Evolutionary conservation across 78 protist genomes (phyloP).

Genomic region (Monosiga brevicollis): DNA sequence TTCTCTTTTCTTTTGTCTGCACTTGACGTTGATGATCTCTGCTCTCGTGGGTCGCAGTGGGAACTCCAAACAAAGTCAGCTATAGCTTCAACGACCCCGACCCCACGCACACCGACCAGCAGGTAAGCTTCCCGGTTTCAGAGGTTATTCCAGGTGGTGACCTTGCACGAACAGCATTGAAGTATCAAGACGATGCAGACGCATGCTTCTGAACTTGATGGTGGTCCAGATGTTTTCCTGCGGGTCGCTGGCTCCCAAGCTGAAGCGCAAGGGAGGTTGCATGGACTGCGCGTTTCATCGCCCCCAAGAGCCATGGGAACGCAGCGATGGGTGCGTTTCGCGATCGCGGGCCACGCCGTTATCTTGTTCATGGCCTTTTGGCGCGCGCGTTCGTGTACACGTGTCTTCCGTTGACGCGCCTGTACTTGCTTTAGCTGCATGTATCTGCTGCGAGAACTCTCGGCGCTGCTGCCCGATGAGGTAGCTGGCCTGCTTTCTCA

Average conservation of each 20-base stretch:
- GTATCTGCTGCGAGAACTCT: slow-evolving; percentile 14
- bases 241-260: slow-evolving; percentile 38
- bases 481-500: background rate
- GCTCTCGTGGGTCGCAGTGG: background rate
- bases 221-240: slow-evolving; percentile 13
- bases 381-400: background rate
- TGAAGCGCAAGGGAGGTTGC: slow-evolving; percentile 17
- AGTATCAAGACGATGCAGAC: background rate
- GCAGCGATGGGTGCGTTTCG: background rate
- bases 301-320: slow-evolving; percentile 7
- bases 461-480: background rate
- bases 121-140: background rate
- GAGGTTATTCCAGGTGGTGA: background rate
- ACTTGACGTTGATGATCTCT: background rate
- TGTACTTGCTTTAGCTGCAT: background rate
- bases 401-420: background rate
- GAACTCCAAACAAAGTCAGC: background rate
- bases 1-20: background rate
- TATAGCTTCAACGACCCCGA: background rate
- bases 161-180: background rate
- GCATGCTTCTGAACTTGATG: background rate
- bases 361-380: background rate
- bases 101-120: background rate
- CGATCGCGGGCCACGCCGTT: background rate
- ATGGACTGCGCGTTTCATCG: slow-evolving; percentile 8